phyloP scores from a whole-genome alignment of 2,329 filamentous ascomycete species.

The Golovinomyces cichoracearum region DNA sequence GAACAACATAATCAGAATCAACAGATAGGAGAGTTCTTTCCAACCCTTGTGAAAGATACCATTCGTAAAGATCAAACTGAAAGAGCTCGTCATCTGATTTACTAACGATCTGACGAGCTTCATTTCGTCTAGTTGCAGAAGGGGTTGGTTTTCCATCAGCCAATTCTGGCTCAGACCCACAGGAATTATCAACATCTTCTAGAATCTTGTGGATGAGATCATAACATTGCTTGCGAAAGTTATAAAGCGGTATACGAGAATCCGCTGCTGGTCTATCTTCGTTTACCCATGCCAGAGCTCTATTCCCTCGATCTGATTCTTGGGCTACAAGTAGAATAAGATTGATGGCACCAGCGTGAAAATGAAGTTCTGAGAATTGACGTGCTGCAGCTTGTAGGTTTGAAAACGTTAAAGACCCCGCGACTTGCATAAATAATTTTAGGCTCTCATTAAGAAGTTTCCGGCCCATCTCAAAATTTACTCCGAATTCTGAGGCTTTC shows the following conservation, averaged over 20 bases:
- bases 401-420: constrained; percentile 51
- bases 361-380: constrained; percentile 58
- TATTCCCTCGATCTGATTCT: constrained; percentile 67
- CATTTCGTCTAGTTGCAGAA: constrained; percentile 50
- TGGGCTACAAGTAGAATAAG: constrained; percentile 61
- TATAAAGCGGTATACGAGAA: constrained; percentile 38
- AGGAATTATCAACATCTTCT: constrained; percentile 45
- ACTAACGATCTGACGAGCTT: constrained; percentile 80
- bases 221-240: constrained; percentile 55
- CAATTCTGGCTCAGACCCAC: constrained; percentile 40
- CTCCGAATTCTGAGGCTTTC: constrained; percentile 53
- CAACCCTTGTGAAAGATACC: constrained; percentile 73
- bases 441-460: constrained; percentile 70
- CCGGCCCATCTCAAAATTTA: constrained; percentile 50
- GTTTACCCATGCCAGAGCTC: constrained; percentile 62
- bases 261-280: constrained; percentile 54
- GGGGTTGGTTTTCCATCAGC: constrained; percentile 56
- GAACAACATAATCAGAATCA: constrained; percentile 61
- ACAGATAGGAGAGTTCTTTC: constrained; percentile 65
- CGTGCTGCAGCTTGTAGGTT: constrained; percentile 54
- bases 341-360: constrained; percentile 82
- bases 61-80: constrained; percentile 88
- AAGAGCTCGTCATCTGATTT: constrained; percentile 78
- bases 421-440: constrained; percentile 68
- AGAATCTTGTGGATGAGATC: constrained; percentile 67